phyloP scores from a whole-genome alignment of 352 stramenopile genomes.

The Aphanomyces invadans region DNA sequence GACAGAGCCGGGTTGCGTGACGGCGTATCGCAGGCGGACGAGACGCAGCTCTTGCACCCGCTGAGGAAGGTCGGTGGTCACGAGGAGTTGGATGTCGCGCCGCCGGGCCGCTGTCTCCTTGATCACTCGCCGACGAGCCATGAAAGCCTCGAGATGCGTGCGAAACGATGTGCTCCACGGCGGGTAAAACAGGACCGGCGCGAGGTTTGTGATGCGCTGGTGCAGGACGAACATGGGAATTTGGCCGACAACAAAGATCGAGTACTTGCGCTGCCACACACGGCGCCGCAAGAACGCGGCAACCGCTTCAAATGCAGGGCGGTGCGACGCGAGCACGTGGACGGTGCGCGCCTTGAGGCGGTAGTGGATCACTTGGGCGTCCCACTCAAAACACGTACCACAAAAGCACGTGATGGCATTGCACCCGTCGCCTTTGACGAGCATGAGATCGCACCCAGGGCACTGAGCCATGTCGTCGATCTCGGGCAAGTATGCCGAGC shows the following conservation, averaged over 20 bases:
- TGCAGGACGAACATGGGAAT: not conserved
- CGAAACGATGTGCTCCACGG: not conserved
- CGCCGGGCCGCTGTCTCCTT: not conserved
- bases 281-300: not conserved
- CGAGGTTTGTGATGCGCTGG: not conserved
- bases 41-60: not conserved
- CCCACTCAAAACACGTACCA: slow-evolving; percentile 39
- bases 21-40: not conserved
- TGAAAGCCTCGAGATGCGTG: not conserved
- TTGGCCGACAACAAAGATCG: not conserved
- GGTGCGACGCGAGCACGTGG: not conserved
- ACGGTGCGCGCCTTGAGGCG: not conserved
- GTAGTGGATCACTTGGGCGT: slow-evolving; percentile 25
- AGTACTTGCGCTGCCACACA: not conserved
- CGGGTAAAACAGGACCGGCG: not conserved
- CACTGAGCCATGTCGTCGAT: slow-evolving; percentile 37
- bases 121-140: not conserved
- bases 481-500: slow-evolving; percentile 9
- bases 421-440: slow-evolving; percentile 50
- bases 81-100: not conserved
- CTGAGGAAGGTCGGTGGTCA: not conserved
- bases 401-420: slow-evolving; percentile 42
- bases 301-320: not conserved
- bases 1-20: not conserved
- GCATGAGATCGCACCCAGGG: slow-evolving; percentile 33